A percentile compares a stretch with the other conserved stretches of the same genome.
phyloP scores from a whole-genome alignment of 306 rosid genomes.

The Cicer bijugum region DNA sequence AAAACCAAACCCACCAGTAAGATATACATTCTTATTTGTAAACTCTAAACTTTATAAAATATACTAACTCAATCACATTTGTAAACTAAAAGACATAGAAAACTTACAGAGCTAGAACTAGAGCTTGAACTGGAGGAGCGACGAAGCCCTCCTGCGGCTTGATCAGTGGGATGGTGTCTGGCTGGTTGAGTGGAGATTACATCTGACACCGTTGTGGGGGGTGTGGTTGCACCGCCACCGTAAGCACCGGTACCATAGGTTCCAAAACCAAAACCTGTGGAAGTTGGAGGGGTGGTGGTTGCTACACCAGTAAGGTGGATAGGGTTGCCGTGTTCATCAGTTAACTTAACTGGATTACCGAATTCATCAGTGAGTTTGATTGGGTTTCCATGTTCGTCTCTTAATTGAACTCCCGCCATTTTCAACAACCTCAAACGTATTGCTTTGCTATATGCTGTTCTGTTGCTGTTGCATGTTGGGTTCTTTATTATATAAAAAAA shows the following conservation, averaged over 20 bases:
- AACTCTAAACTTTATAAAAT: no score
- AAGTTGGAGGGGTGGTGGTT: slow-evolving; percentile 17
- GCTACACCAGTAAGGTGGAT: slow-evolving; percentile 70
- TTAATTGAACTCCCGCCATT: slow-evolving; percentile 64
- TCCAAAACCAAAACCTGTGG: slow-evolving; percentile 16
- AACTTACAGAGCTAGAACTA: slow-evolving; percentile 48
- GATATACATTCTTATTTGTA: no score
- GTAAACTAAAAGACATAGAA: no score
- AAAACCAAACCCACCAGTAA: no score
- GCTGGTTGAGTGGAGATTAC: slow-evolving; percentile 13
- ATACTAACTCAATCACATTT: no score
- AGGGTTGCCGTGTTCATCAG: slow-evolving; percentile 74
- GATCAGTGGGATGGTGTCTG: not conserved
- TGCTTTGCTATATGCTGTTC: no score
- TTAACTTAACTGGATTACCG: slow-evolving; percentile 69
- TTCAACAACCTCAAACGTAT: not conserved
- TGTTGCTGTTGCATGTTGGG: no score
- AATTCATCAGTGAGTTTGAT: slow-evolving; percentile 62
- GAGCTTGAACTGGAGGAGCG: slow-evolving; percentile 64
- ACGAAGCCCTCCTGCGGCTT: slow-evolving; percentile 37
- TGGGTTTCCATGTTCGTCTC: slow-evolving; percentile 70
- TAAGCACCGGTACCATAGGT: slow-evolving; percentile 8
- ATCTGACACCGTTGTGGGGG: slow-evolving; percentile 30
- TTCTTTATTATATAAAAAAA: not conserved
- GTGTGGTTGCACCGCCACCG: slow-evolving; percentile 46